Evolutionary conservation across 768 basidiomycete species (phyloP), one percentile per base, ranked within the genome.

Genomic region (Cystobasidiopsis lactophilus): DNA sequence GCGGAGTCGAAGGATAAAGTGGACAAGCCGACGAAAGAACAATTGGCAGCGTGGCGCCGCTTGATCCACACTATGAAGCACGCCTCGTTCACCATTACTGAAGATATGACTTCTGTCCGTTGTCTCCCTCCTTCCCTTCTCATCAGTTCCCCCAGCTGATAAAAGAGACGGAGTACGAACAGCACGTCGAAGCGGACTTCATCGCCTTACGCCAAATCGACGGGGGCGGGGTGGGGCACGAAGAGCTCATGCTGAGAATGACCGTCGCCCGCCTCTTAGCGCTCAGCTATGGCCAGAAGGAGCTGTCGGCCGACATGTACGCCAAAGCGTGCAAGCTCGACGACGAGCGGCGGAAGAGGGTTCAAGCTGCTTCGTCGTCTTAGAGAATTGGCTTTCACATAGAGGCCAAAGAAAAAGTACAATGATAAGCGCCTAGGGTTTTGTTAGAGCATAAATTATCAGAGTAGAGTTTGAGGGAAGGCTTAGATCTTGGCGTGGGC

Each of bases 181-280:
- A 63, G 60, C 38, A 55, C n/a, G 63, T 66, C 37, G 62, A 66
- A 53, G 19, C 43, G 2, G 57, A 62, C 53, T 64, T 62, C 46
- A 57, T 63, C 37, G 47, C 50, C n/a, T 54, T 60, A 2, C 54
- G 63, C 2, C 50, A 58, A 41, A 47, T 48, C 0, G 51, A 45
- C 27, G 59, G 48, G n/a, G 57, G 52, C 21, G 50, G 44, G 10
- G 57, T 63, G 41, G 51, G 59, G 21, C 62, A 62, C 24, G 64
- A 65, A 50, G 60, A 63, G 33, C 55, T 65, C 1, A 49, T 60
- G 30, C 52, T 63, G 52, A 51, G 63, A 7, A 64, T 65, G 60
- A 58, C 57, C n/a, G 55, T 60, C 16, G 58, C 60, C 1, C 51
- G 64, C 31, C 38, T 63, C 26, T 49, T 64, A 10, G 58, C 63